Evolutionary conservation across 139 green algal species (phyloP), one percentile per base, ranked within the genome.

Genomic region (Tetraselmis chui): DNA sequence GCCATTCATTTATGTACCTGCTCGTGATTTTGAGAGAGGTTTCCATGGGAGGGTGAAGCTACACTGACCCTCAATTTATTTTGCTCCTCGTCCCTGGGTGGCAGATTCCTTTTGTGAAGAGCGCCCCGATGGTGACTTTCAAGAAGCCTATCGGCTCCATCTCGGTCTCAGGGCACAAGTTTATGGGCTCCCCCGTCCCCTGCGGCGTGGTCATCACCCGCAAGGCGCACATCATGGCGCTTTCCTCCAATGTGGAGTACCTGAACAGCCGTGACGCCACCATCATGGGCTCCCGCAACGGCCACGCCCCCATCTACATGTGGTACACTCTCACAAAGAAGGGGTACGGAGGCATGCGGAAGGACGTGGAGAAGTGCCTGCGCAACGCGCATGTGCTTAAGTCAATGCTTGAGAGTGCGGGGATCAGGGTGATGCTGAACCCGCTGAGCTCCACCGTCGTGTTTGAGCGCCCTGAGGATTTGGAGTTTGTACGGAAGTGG

Each of bases 241-340:
- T 96, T 59, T 91, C 87, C 27, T 87, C 76, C 58, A 91, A 97
- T 59, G 91, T 98, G 45, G 95, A 98, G 88, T 98, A 98, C 90
- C 91, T 98, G 1, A 98, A 98, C 86, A 91, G 78, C 30, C 87
- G 94, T 2, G 96, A 99, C 79, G 96, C 96, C 24, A 99, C 96
- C 80, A 99, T 99, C 84, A 99, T 99, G 96, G 96, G 96, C 79
- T 94, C 85, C 29, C 89, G 96, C 79, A 99, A 99, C 84, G 96
- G 96, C 29, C 96, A 99, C 89, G 96, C 96, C 22, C 92, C 96
- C 23, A 93, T 99, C 81, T 99, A 97, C 88, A 89, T 99, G 83
- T 99, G 95, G 96, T 98, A 97, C 89, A 98, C 94, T n/a, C 87
- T 98, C 1, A 96, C 90, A 1, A 84, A 84, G 74, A 97, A 98